phyloP scores from a whole-genome alignment of 176 grass and related monocot genomes.

The Ensete ventricosum region DNA sequence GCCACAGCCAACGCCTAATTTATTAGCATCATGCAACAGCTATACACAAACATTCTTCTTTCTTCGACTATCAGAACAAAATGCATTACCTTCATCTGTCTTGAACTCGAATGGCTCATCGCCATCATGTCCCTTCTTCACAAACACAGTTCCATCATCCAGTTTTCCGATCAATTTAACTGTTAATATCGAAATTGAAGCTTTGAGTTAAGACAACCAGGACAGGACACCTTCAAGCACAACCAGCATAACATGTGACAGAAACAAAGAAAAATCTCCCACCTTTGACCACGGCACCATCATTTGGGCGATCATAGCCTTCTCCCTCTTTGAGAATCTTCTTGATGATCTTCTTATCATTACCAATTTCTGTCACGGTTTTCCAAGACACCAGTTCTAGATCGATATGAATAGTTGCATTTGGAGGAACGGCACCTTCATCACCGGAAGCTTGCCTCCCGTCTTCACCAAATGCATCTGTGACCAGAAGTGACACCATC shows the following conservation, averaged over 20 bases:
- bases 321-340: constrained; percentile 66
- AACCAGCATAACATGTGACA: not conserved
- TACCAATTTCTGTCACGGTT: constrained; percentile 55
- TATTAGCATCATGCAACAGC: not conserved
- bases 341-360: constrained; percentile 64
- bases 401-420: constrained; percentile 44
- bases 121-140: constrained; percentile 15
- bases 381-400: constrained; percentile 76
- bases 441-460: constrained; percentile 31
- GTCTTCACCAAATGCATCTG: constrained; percentile 69
- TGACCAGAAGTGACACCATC: constrained; percentile 3
- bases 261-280: not conserved
- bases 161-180: constrained; percentile 24
- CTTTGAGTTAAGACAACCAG: not conserved
- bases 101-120: constrained; percentile 20
- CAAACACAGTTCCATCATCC: constrained; percentile 13
- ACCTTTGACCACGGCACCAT: constrained; percentile 57
- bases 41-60: not conserved
- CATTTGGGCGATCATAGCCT: constrained; percentile 61
- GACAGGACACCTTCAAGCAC: not conserved
- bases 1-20: not conserved
- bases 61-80: not conserved
- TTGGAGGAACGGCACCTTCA: constrained; percentile 44
- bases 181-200: constrained; percentile 3
- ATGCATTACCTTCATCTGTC: constrained; percentile 12